Evolutionary conservation across 768 basidiomycete species (phyloP).

Genomic region (Termitomyces sp.): DNA sequence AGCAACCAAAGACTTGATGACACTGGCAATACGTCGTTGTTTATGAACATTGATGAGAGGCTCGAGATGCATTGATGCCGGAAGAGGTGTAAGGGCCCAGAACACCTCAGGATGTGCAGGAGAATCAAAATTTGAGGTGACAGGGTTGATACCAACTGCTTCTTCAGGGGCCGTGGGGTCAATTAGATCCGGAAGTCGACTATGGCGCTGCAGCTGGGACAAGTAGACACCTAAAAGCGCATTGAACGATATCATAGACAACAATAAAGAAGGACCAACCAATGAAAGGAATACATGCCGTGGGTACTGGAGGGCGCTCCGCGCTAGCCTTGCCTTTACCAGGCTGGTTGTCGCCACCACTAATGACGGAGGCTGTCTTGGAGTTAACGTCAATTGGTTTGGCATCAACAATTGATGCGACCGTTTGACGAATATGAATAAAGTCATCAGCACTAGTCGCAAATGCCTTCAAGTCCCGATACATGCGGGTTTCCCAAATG

Average conservation of each 20-base stretch:
- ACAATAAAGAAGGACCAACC: slow-evolving; percentile 37
- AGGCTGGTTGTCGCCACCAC: slow-evolving; percentile 34
- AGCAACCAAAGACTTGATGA: slow-evolving; percentile 76
- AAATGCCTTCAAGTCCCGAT: slow-evolving; percentile 66
- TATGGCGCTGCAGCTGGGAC: slow-evolving; percentile 60
- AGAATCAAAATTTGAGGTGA: slow-evolving; percentile 58
- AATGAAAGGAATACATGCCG: slow-evolving; percentile 78
- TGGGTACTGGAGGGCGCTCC: slow-evolving; percentile 32
- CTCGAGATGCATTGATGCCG: slow-evolving; percentile 73
- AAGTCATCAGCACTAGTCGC: slow-evolving; percentile 65
- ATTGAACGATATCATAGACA: neutral
- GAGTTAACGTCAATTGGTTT: slow-evolving; percentile 53
- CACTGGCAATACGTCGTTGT: slow-evolving; percentile 74
- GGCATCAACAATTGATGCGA: slow-evolving; percentile 59
- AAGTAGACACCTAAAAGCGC: slow-evolving; percentile 62
- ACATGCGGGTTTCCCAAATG: slow-evolving; percentile 67
- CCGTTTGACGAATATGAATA: slow-evolving; percentile 62
- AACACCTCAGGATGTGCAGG: slow-evolving; percentile 80
- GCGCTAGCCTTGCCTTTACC: slow-evolving; percentile 34
- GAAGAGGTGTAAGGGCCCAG: slow-evolving; percentile 63
- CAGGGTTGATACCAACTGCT: slow-evolving; percentile 57
- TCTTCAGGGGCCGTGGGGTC: slow-evolving; percentile 79
- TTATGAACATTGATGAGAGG: slow-evolving; percentile 88
- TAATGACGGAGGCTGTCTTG: slow-evolving; percentile 50
- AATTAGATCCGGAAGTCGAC: slow-evolving; percentile 70